Base-by-base conservation (phyloP, 805 yeast genomes). In the Spathaspora gorwiae region DNA sequence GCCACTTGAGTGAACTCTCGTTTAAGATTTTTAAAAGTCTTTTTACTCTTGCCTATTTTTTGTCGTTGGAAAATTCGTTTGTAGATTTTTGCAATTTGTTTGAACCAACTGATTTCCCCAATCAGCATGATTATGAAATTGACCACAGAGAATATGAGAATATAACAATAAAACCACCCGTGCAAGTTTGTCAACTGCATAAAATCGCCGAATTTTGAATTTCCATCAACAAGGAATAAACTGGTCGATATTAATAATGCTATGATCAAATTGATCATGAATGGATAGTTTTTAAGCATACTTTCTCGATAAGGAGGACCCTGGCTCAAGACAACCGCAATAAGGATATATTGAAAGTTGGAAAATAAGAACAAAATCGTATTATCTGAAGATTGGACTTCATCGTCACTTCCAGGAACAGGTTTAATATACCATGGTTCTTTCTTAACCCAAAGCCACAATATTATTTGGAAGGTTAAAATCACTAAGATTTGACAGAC, bases 241-340 rank as follows among this genome's bases (percentile, higher is more conserved):
- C 62, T 43, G 0, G 73, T 49, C 12, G 92, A 82, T 8, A 81
- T 47, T 5, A 70, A 40, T 0, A 76, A 45, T 0, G 95, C 78
- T 1, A 69, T 47, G 0, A 69, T 50, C 36, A 87, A 71, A 42
- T 90, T 88, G 1, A 70, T 35, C 42, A 94, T 68, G 60, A 90
- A 92, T 6, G 95, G 95, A 9, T 52, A 42, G 55, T 85, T 94
- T 49, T 80, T 73, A 26, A 67, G 62, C 54, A 84, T 78, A 1
- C 90, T 83, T 57, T 87, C 84, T 46, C 99, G 75, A 63, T 89
- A 94, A 15, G 99, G 99, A 7, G 94, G 90, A 0, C 99, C 99
- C 10, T 80, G 87, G 14, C 96, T 86, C 47, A 94, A 70, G n/a
- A 90, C 79, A 29, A 88, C 66, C 0, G 97, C 97, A 44, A 82